Evolutionary conservation across 2,329 filamentous ascomycete genomes (phyloP), one percentile per base, ranked within the genome.

Genomic region (Nemania serpens): DNA sequence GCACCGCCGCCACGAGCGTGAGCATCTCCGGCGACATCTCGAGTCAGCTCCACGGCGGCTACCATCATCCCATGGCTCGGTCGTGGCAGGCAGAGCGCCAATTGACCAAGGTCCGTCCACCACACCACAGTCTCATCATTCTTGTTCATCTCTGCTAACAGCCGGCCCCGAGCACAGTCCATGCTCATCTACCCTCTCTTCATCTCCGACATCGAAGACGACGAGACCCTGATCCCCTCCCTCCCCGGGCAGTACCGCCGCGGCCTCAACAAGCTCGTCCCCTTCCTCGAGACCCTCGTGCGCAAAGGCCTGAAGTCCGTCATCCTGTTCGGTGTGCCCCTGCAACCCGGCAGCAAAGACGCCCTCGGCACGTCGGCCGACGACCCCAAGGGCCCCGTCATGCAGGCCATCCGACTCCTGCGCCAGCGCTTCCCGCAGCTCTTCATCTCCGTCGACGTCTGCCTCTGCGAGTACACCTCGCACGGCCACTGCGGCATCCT

Each of bases 181-280:
- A 98, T 98, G 95, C 89, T 99, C 71, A 97, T 99, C 72, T 98
- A 96, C 78, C 95, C 95, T 12, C 84, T 99, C 68, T 99, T 99
- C 81, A 87, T 99, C 67, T 96, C 95, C 71, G 95, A 99, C 77
- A 87, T 91, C 73, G 91, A 94, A 37, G 91, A 98, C 72, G 94
- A 98, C 79, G 91, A 97, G 79, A 90, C 89, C 13, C 83, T 90
- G 15, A 96, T 99, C 59, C 89, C 93, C 52, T 97, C 93, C 18
- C 85, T 99, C 3, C 95, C 95, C 1, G 92, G 93, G 74, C 94
- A 98, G 77, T 82, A 89, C 77, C 93, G 94, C 72, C 88, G 93
- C 62, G 94, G 95, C 64, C 75, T 98, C 73, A 96, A 96, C 81
- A 91, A 88, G 70, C 76, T 98, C 60, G 83, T 96, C 6, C 86